Conservation (phyloP, 192 early-diverging fungal genomes). For the Funneliformis mosseae region DNA sequence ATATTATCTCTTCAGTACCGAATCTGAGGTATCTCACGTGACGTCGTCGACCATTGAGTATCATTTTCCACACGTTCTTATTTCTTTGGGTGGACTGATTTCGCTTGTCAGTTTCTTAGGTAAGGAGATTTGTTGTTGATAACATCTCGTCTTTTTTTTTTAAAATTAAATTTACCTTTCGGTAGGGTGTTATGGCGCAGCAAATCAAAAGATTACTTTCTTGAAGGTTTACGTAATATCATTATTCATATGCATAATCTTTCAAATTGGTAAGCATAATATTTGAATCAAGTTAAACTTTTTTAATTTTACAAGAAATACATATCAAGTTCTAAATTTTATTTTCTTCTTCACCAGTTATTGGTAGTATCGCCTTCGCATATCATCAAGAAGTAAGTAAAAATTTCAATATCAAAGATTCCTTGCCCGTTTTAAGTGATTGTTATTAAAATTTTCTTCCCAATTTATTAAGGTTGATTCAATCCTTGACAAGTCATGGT, state of each 20-base stretch:
- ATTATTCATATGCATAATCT: slow-evolving; percentile 1
- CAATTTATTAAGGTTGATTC: background rate
- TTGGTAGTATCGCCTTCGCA: background rate
- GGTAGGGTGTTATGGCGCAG: slow-evolving; percentile 5
- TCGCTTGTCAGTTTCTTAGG: slow-evolving; percentile 1
- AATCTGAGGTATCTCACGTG: background rate
- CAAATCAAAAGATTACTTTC: background rate
- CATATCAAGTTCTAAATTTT: no score
- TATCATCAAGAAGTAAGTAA: background rate
- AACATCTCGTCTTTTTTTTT: background rate
- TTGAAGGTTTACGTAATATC: background rate
- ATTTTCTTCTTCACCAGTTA: background rate
- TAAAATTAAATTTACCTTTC: background rate
- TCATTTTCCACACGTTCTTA: background rate
- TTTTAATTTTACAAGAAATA: no score
- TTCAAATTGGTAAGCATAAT: background rate
- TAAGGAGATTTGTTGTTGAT: background rate
- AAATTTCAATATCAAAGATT: background rate
- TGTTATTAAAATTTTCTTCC: background rate
- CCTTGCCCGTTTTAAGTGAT: background rate
- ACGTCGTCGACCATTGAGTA: background rate
- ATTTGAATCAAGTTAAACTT: background rate
- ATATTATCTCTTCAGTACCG: background rate
- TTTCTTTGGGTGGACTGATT: slow-evolving; percentile 11
- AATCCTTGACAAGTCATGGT: background rate